Evolutionary conservation across 2,329 filamentous ascomycete genomes (phyloP), one percentile per base, ranked within the genome.

Genomic region (Cordyceps fumosorosea): DNA sequence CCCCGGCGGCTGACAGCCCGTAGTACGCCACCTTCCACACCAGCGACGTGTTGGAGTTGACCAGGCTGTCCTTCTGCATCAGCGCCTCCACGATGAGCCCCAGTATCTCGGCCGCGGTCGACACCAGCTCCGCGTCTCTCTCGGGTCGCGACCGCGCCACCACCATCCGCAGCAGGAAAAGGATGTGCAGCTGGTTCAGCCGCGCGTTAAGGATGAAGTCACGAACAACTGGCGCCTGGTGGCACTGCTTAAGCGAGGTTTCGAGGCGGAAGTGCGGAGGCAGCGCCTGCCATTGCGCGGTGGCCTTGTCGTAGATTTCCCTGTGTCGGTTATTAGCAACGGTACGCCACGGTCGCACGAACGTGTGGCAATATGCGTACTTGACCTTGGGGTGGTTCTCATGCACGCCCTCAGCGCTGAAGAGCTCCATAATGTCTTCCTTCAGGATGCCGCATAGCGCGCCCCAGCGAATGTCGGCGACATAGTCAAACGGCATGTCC

Each of bases 1-100:
- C 61, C 16, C 66, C 66, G 2, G 66, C 65, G 2, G 66, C 63
- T 24, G 65, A 62, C 32, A 67, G 54, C 40, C 66, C 66, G n/a
- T 63, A 67, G 29, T 66, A 65, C 2, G 64, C 63, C 5, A 67
- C 64, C 53, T 63, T 63, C 62, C 62, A 63, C n/a, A 60, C 57
- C 12, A 63, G 32, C 20, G 62, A 63, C 37, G 62, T 63, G n/a
- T 53, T 53, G n/a, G 62, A 63, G 40, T 63, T 60, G 26, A 63
- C 62, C 8, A 63, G 57, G 37, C 56, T 56, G 26, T 63, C 62
- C 57, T 63, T 63, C 56, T 61, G 53, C 52, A 63, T 60, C 32
- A 63, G 44, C 24, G 58, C 62, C 26, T 64, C 62, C 7, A 64
- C 54, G 5, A 64, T 53, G 1, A 64, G 54, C 5, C 34, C 51